Evolutionary conservation across 2,329 filamentous ascomycete genomes (phyloP), one percentile per base, ranked within the genome.

Genomic region (Talaromyces sp.): DNA sequence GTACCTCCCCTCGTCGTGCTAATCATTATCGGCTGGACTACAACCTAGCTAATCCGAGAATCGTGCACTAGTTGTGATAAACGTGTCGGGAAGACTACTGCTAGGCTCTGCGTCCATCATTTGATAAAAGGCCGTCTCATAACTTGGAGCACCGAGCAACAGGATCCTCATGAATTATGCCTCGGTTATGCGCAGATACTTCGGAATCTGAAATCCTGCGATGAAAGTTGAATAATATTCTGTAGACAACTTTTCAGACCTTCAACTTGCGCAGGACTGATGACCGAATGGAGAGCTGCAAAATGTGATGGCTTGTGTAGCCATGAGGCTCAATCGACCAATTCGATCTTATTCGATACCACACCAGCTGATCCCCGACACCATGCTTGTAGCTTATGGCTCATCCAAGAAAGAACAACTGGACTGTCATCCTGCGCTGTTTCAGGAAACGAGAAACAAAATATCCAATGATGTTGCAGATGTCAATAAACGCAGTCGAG

Each of bases 401-500:
- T 3, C 8, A 22, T 56, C 33, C 11, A 14, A 16, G n/a, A 24
- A 4, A 24, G 3, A 35, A 37, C 19, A 56, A 56, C 24, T 56
- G 52, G 52, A 31, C 22, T 27, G 56, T 19, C 31, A 45, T 37
- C 24, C 39, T 56, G 37, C 61, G 8, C 19, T 4, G 2, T 61
- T 49, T 52, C 59, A 35, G 49, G 50, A 54, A 37, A 19, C 39
- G 60, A 43, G 13, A 45, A 62, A 6, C 24, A 4, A 37, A n/a
- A 37, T 3, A 27, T n/a, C 61, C 61, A 63, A 63, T 63, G 61
- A 45, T 43, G n/a, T 47, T 62, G 49, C 49, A 61, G 31, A 63
- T 37, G 37, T 52, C 59, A 41, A 31, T 39, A 52, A 27, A 39
- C 22, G 50, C 27, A 43, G 61, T 57, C 50, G 50, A 57, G 56